These are phyloP conservation scores for Kwoniella shandongensis DNA, from an alignment of 768 basidiomycete species.

Conservation along the genomic window DNA sequence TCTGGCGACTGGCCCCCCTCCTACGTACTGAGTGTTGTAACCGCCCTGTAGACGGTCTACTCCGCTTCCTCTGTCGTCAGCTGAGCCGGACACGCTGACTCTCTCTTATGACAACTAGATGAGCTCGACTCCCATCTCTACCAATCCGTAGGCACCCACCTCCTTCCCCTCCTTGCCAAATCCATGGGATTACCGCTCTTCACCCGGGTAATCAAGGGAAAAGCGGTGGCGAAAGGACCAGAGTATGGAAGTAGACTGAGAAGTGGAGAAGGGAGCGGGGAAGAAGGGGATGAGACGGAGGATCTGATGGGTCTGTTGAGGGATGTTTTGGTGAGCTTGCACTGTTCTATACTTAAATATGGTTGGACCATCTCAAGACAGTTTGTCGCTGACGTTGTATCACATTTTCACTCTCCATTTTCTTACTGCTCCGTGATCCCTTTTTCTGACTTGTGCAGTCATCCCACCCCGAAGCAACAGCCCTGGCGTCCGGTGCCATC, in stretches of 20 bases:
- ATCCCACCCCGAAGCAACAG: constrained; percentile 75
- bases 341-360: too few relatives aligned
- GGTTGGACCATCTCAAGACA: too few relatives aligned
- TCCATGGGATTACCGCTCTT: constrained; percentile 85
- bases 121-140: constrained; percentile 98
- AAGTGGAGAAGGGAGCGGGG: constrained; percentile 56
- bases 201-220: constrained; percentile 74
- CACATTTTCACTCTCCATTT: too few relatives aligned
- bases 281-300: constrained; percentile 90
- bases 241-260: constrained; percentile 77
- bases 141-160: constrained; percentile 97
- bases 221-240: constrained; percentile 72
- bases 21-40: too few relatives aligned
- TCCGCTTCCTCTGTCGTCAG: too few relatives aligned
- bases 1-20: too few relatives aligned
- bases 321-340: constrained; percentile 67
- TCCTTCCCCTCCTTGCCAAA: constrained; percentile 77
- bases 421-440: background rate
- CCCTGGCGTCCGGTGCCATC: constrained; percentile 92
- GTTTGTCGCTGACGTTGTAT: background rate
- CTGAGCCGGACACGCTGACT: too few relatives aligned
- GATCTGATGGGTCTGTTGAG: constrained; percentile 75
- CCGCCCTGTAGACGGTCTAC: too few relatives aligned
- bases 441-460: constrained; percentile 55
- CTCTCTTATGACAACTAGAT: constrained; percentile 60